These are phyloP conservation scores for Lippia alba DNA, from an alignment of 305 asterid genomes.

Conservation along the genomic window DNA sequence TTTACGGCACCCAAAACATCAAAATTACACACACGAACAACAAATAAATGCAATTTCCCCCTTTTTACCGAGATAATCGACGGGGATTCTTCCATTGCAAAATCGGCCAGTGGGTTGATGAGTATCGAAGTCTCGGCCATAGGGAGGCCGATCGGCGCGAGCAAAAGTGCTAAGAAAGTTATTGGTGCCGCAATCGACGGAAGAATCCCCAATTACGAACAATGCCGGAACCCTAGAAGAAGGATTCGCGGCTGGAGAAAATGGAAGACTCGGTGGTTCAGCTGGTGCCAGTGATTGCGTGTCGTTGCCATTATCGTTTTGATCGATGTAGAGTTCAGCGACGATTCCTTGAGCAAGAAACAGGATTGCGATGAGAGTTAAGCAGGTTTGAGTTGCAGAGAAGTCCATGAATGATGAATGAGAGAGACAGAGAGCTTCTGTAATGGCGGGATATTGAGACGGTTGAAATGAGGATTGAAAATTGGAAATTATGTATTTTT, in stretches of 20 bases:
- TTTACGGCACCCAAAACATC: conserved; percentile 13
- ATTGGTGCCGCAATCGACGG: conserved; percentile 93
- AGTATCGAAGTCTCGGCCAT: conserved; percentile 92
- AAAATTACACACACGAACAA: conserved; percentile 17
- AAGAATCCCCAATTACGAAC: conserved; percentile 92
- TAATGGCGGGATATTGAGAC: conserved; percentile 46
- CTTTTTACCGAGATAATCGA: conserved; percentile 73
- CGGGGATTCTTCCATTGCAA: conserved; percentile 93
- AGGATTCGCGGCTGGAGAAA: conserved; percentile 32
- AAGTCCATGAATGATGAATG: conserved; percentile 38
- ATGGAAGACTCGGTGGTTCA: conserved; percentile 22
- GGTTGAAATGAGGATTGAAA: conserved; percentile 38
- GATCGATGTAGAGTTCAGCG: conserved; percentile 38
- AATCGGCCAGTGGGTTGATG: conserved; percentile 91
- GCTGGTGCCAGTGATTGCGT: conserved; percentile 29
- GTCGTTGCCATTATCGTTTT: conserved; percentile 18
- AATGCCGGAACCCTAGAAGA: conserved; percentile 67
- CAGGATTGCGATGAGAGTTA: conserved; percentile 41
- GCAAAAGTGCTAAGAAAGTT: conserved; percentile 90
- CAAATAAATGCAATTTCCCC: neutral
- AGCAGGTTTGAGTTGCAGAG: conserved; percentile 36
- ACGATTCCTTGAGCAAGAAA: conserved; percentile 42
- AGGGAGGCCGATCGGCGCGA: conserved; percentile 86
- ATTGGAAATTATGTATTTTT: conserved; percentile 28
- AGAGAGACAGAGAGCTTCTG: conserved; percentile 7